A percentile compares a stretch with the other conserved stretches of the same genome.
Evolutionary conservation across 2,329 filamentous ascomycete species (phyloP).

Genomic region (Dactylellina drechsleri): DNA sequence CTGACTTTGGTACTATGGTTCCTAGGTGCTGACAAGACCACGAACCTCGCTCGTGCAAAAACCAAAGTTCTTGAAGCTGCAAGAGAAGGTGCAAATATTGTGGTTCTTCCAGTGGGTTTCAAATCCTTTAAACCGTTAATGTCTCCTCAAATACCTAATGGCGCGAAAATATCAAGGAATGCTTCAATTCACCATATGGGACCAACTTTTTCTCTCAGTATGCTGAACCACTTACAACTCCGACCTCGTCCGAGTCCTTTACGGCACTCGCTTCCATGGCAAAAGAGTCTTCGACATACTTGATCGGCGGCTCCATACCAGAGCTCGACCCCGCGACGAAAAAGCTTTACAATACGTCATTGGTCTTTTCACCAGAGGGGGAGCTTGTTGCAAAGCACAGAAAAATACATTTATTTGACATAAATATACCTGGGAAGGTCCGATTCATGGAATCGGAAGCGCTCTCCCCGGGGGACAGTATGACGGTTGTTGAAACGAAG

Average conservation of each 20-base stretch:
- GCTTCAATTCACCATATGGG: conserved; percentile 98
- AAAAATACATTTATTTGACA: conserved; percentile 97
- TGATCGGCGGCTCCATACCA: conserved; percentile 92
- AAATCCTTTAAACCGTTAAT: not conserved
- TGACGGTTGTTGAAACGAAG: conserved; percentile 86
- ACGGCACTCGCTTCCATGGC: conserved; percentile 85
- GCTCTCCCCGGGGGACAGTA: conserved; percentile 81
- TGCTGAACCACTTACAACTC: conserved; percentile 85
- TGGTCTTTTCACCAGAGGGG: conserved; percentile 83
- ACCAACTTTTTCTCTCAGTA: conserved; percentile 85
- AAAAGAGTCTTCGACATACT: conserved; percentile 78
- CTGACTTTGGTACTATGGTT: not conserved
- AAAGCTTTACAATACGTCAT: conserved; percentile 89
- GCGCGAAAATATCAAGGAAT: conserved; percentile 68
- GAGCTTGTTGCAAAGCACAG: conserved; percentile 85
- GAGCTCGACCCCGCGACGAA: conserved; percentile 73
- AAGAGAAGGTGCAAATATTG: conserved; percentile 77
- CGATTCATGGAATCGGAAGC: conserved; percentile 91
- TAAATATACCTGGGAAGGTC: conserved; percentile 95
- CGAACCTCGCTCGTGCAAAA: conserved; percentile 83
- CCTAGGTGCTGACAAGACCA: conserved; percentile 78
- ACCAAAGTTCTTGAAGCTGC: conserved; percentile 85
- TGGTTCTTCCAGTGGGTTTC: conserved; percentile 76
- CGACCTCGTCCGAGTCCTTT: conserved; percentile 81
- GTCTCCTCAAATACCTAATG: not conserved